A percentile compares a stretch with the other conserved stretches of the same genome.
These are phyloP conservation scores for Globisporangium rhizosaccharum DNA, from an alignment of 352 stramenopile species.

Conservation along the genomic window DNA sequence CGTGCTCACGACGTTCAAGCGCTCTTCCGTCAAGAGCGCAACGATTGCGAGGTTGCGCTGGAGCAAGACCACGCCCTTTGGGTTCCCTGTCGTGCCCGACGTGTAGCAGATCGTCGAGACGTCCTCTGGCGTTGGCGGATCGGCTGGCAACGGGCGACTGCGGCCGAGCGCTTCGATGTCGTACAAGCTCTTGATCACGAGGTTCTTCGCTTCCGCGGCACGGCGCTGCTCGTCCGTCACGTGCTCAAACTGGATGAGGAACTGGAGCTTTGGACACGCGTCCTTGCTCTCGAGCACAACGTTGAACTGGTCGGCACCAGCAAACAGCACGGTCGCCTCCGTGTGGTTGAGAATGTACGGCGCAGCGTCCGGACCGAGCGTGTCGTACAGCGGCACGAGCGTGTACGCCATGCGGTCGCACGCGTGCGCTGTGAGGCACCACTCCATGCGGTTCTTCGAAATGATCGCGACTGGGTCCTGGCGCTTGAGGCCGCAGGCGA, in stretches of 20 bases:
- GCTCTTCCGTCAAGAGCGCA: conserved; percentile 19
- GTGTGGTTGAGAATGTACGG: conserved; percentile 76
- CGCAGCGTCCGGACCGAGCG: conserved; percentile 60
- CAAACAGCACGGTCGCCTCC: conserved; percentile 51
- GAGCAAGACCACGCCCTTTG: conserved; percentile 94
- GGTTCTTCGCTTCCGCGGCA: conserved; percentile 15
- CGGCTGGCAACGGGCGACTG: conserved; percentile 31
- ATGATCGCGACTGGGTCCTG: conserved; percentile 58
- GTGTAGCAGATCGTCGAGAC: conserved; percentile 95
- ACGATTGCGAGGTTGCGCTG: conserved; percentile 72
- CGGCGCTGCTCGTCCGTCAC: conserved; percentile 28
- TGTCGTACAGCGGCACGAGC: conserved; percentile 78
- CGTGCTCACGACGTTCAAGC: conserved; percentile 22
- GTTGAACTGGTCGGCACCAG: conserved; percentile 47
- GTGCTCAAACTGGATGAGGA: conserved; percentile 51
- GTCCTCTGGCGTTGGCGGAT: conserved; percentile 61
- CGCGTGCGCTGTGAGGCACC: conserved; percentile 46
- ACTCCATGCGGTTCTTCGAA: conserved; percentile 69
- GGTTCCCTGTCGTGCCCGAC: conserved; percentile 93
- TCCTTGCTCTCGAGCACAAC: conserved; percentile 52
- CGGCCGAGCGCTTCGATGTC: conserved; percentile 37
- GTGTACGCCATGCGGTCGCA: conserved; percentile 61
- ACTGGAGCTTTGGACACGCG: conserved; percentile 42
- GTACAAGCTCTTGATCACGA: conserved; percentile 37
- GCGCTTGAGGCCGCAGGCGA: conserved; percentile 28